These are phyloP conservation scores for Globisporangium paroecandrum DNA, from an alignment of 352 stramenopile genomes.

Conservation along the genomic window DNA sequence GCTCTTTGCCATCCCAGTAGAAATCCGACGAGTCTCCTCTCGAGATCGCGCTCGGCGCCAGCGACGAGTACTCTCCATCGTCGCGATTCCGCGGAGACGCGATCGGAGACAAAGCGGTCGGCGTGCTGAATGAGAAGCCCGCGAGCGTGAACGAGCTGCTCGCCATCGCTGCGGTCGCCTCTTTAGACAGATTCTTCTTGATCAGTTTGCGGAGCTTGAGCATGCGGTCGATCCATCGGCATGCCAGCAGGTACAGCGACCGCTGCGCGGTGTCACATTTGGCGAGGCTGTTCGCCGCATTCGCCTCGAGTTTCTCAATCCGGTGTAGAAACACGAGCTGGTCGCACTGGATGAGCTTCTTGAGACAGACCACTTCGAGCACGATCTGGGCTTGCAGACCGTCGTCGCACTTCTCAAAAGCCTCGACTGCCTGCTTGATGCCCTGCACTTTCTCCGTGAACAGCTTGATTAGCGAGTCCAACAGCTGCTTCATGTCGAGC, in stretches of 20 bases:
- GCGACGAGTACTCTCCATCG: conserved; percentile 21
- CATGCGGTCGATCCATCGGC: conserved; percentile 72
- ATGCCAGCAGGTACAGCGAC: conserved; percentile 60
- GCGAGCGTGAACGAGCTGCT: conserved; percentile 43
- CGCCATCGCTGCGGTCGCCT: conserved; percentile 24
- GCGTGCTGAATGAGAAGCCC: conserved; percentile 54
- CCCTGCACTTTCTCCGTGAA: conserved; percentile 65
- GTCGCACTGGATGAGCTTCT: conserved; percentile 43
- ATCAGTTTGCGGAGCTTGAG: conserved; percentile 71
- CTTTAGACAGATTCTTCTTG: conserved; percentile 50
- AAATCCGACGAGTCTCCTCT: conserved; percentile 26
- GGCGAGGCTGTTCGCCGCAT: conserved; percentile 32
- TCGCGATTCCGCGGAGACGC: conserved; percentile 32
- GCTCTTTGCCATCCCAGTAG: conserved; percentile 31
- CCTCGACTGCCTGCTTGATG: conserved; percentile 54
- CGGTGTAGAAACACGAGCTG: conserved; percentile 36
- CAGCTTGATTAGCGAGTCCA: conserved; percentile 42
- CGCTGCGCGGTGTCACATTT: conserved; percentile 52
- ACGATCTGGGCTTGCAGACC: conserved; percentile 54
- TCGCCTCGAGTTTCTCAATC: conserved; percentile 33
- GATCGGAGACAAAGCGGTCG: conserved; percentile 42
- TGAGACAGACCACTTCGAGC: conserved; percentile 64
- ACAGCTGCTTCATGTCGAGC: conserved; percentile 28
- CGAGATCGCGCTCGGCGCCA: conserved; percentile 41
- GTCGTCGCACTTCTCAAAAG: conserved; percentile 52